Evolutionary conservation across 768 basidiomycete genomes (phyloP).

Genomic region (Lyophyllum semitale): DNA sequence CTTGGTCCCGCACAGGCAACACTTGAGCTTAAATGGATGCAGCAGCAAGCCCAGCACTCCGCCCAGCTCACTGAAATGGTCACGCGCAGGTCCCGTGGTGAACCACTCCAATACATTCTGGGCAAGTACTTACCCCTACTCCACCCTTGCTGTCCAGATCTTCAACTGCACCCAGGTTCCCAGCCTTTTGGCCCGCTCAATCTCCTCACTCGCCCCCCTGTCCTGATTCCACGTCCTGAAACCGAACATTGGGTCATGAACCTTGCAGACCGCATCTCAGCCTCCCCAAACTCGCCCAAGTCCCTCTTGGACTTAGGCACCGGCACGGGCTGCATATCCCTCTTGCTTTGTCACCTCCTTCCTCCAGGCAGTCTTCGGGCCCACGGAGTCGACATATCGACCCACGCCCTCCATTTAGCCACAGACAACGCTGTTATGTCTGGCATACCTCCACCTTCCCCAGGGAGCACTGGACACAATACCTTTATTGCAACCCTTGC

Average conservation of each 20-base stretch:
- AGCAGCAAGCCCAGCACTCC: conserved; percentile 23
- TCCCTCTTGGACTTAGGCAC: conserved; percentile 88
- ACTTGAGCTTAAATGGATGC: conserved; percentile 47
- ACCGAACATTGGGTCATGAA: conserved; percentile 82
- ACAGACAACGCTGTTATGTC: conserved; percentile 48
- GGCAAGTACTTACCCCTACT: conserved; percentile 46
- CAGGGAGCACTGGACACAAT: conserved; percentile 28
- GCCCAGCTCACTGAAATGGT: conserved; percentile 48
- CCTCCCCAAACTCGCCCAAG: conserved; percentile 33
- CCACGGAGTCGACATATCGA: conserved; percentile 69
- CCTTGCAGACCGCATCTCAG: conserved; percentile 51
- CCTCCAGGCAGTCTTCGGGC: conserved; percentile 55
- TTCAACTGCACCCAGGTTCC: conserved; percentile 47
- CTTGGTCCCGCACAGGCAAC: conserved; percentile 38
- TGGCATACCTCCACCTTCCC: conserved; percentile 32
- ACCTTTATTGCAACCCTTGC: conserved; percentile 41
- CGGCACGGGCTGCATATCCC: conserved; percentile 89
- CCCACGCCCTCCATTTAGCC: conserved; percentile 55
- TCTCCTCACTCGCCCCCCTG: conserved; percentile 72
- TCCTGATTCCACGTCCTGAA: conserved; percentile 93
- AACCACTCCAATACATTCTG: conserved; percentile 90
- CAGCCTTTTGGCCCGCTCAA: conserved; percentile 87
- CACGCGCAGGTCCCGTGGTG: conserved; percentile 59
- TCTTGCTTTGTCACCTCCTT: conserved; percentile 74
- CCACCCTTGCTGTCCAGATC: conserved; percentile 14